Percentiles rank a stretch among this genome's conserved stretches.
phyloP scores from a whole-genome alignment of 176 grass and related monocot genomes.

The Eleusine coracana region DNA sequence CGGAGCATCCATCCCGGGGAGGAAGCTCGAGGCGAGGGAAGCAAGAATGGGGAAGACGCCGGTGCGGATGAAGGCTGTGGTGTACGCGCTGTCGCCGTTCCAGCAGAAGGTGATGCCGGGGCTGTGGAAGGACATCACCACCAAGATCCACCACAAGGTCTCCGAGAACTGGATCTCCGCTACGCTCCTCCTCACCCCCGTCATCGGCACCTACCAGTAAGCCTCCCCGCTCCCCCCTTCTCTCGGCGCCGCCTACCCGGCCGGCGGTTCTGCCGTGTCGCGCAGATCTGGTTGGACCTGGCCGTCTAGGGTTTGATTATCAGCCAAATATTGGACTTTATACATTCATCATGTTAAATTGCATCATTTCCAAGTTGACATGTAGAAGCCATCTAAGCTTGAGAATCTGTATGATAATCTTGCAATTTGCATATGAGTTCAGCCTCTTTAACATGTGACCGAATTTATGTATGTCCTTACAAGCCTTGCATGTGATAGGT shows the following conservation, averaged over 20 bases:
- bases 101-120: slow-evolving; percentile 99
- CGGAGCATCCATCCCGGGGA: slow-evolving; percentile 26
- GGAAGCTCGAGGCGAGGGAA: slow-evolving; percentile 6
- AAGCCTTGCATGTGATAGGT: neutral
- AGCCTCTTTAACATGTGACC: neutral
- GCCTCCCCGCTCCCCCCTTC: neutral
- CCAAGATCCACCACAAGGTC: slow-evolving; percentile 99
- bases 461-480: neutral
- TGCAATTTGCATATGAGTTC: neutral
- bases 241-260: neutral
- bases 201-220: slow-evolving; percentile 93
- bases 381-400: neutral
- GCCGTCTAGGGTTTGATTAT: neutral
- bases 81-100: slow-evolving; percentile 95
- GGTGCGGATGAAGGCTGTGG: slow-evolving; percentile 95
- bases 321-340: neutral
- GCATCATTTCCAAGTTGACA: neutral
- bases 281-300: slow-evolving; percentile 31
- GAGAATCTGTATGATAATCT: neutral
- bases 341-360: neutral
- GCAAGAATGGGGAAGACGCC: slow-evolving; percentile 82
- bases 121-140: slow-evolving; percentile 95
- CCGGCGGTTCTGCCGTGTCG: neutral
- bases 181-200: slow-evolving; percentile 69
- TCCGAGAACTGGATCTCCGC: slow-evolving; percentile 98